phyloP scores from a whole-genome alignment of 2,329 filamentous ascomycete genomes.

The Malbranchea zuffiana region DNA sequence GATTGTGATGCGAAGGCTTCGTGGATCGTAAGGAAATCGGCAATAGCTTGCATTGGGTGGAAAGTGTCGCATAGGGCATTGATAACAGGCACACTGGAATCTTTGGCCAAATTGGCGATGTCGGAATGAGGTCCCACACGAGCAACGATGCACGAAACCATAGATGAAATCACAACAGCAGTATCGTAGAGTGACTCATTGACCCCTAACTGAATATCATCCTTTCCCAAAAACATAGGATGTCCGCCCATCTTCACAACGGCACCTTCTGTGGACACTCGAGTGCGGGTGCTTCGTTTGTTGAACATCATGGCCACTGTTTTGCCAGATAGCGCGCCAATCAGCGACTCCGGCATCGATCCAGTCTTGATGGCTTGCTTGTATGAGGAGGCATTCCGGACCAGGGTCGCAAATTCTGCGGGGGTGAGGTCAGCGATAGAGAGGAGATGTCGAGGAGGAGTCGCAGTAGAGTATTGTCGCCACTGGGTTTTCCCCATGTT shows the following conservation, averaged over 20 bases:
- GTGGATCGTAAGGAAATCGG: slow-evolving; percentile 83
- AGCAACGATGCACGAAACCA: slow-evolving; percentile 74
- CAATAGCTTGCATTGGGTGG: slow-evolving; percentile 88
- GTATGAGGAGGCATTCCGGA: slow-evolving; percentile 67
- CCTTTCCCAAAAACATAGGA: slow-evolving; percentile 90
- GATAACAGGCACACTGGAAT: slow-evolving; percentile 70
- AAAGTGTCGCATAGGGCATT: slow-evolving; percentile 82
- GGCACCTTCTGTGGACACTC: slow-evolving; percentile 86
- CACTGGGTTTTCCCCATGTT: slow-evolving; percentile 16
- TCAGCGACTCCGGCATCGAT: slow-evolving; percentile 48
- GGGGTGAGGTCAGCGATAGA: slow-evolving; percentile 79
- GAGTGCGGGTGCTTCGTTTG: slow-evolving; percentile 87
- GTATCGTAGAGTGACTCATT: slow-evolving; percentile 96
- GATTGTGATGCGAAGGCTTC: slow-evolving; percentile 55
- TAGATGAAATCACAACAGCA: slow-evolving; percentile 82
- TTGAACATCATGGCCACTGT: slow-evolving; percentile 94
- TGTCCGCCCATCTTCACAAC: slow-evolving; percentile 81
- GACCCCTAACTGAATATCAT: slow-evolving; percentile 88
- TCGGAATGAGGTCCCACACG: slow-evolving; percentile 69
- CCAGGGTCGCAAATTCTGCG: slow-evolving; percentile 66
- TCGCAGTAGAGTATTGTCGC: slow-evolving; percentile 34
- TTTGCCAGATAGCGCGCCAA: slow-evolving; percentile 56
- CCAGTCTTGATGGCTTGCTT: slow-evolving; percentile 68
- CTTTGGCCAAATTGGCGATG: slow-evolving; percentile 56
- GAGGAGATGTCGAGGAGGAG: slow-evolving; percentile 72